Conservation (phyloP, 2,329 filamentous ascomycete genomes). For the Ceratocystiopsis brevicomis region DNA sequence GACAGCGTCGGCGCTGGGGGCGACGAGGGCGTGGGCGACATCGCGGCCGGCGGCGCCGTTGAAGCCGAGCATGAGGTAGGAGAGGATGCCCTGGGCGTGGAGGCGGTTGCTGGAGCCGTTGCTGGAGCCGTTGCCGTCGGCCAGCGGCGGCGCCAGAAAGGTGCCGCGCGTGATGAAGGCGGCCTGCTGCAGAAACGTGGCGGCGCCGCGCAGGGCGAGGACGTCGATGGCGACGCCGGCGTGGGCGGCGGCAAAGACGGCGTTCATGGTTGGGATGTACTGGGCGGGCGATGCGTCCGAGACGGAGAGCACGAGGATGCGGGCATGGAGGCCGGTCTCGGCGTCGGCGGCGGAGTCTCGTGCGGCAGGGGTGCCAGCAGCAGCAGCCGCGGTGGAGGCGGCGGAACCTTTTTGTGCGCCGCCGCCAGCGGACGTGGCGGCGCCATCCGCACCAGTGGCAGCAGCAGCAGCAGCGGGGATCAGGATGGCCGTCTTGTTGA, state of each 20-base stretch:
- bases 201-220: slow-evolving; percentile 63
- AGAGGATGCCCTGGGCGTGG: slow-evolving; percentile 53
- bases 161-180: slow-evolving; percentile 41
- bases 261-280: slow-evolving; percentile 98
- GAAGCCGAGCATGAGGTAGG: slow-evolving; percentile 90
- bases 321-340: slow-evolving; percentile 42
- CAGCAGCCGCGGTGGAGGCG: slow-evolving; percentile 8
- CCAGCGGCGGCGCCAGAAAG: slow-evolving; percentile 22
- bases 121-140: slow-evolving; percentile 15
- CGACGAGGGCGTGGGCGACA: slow-evolving; percentile 31
- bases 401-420: no score
- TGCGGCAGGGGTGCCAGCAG: slow-evolving; percentile 11
- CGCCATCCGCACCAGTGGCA: not conserved
- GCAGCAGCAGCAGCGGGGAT: slow-evolving; percentile 5
- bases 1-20: slow-evolving; percentile 67
- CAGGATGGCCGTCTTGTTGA: slow-evolving; percentile 47
- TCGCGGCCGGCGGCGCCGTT: slow-evolving; percentile 16
- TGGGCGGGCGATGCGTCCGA: slow-evolving; percentile 70
- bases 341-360: slow-evolving; percentile 5
- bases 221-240: slow-evolving; percentile 83
- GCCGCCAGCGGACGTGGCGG: not conserved
- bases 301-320: slow-evolving; percentile 79
- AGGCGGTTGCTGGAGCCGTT: slow-evolving; percentile 20
- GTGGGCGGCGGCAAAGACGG: slow-evolving; percentile 85
- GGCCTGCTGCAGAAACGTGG: slow-evolving; percentile 88